Conservation (phyloP, 345 rosid genomes). For the Kandelia obovata region DNA sequence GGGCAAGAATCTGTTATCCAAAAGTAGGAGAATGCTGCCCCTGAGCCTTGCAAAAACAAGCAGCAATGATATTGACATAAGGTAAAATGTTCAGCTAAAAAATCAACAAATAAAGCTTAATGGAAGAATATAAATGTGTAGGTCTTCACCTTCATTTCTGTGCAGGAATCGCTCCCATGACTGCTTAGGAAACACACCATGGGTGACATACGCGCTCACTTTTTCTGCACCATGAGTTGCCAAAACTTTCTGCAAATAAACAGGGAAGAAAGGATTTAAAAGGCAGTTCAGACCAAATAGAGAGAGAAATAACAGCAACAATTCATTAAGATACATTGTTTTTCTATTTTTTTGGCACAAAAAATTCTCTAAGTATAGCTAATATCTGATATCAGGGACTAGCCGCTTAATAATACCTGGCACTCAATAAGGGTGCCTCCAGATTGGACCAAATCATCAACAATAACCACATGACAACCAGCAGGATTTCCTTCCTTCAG, state of each 20-base stretch:
- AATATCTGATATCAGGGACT: neutral
- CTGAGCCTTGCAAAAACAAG: constrained; percentile 29
- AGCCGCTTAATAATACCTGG: constrained; percentile 53
- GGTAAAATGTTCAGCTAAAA: neutral
- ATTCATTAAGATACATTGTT: too few relatives aligned
- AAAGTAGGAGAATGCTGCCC: constrained; percentile 68
- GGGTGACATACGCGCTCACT: constrained; percentile 97
- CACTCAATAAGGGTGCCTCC: constrained; percentile 98
- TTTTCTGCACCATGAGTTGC: constrained; percentile 83
- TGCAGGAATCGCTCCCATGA: constrained; percentile 87
- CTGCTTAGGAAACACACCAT: constrained; percentile 85
- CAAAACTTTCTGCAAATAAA: constrained; percentile 71
- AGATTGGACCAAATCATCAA: constrained; percentile 94
- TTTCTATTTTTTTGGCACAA: too few relatives aligned
- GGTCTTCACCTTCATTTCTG: constrained; percentile 51
- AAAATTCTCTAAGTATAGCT: neutral
- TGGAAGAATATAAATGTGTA: neutral
- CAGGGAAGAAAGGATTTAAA: neutral
- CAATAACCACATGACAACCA: constrained; percentile 89
- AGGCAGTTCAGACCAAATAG: neutral
- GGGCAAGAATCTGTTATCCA: constrained; percentile 99
- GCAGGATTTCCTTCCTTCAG: constrained; percentile 90
- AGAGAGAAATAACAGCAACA: neutral
- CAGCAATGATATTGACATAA: neutral
- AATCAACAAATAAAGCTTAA: neutral